A percentile compares a stretch with the other conserved stretches of the same genome.
These are phyloP conservation scores for Scheffersomyces parashehatae DNA, from an alignment of 1,139 yeast genomes.

Conservation along the genomic window DNA sequence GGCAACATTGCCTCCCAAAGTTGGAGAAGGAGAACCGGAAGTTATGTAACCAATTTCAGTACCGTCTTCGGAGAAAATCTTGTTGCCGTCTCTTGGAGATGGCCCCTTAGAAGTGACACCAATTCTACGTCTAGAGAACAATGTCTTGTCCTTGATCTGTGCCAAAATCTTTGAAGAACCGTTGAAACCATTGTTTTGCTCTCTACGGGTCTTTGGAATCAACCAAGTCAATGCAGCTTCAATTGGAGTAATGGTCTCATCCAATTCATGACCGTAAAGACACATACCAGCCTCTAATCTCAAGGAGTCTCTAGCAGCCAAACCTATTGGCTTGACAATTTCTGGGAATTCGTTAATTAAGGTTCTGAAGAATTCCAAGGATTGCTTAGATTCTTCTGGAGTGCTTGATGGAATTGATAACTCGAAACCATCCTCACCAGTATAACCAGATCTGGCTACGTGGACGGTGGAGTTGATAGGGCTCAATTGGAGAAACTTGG, in stretches of 20 bases:
- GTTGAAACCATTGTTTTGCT: conserved; percentile 58
- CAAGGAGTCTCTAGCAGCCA: conserved; percentile 95
- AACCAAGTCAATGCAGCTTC: conserved; percentile 91
- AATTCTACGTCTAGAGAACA: conserved; percentile 65
- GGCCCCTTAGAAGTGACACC: conserved; percentile 80
- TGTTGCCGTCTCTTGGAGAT: conserved; percentile 86
- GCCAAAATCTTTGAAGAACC: conserved; percentile 71
- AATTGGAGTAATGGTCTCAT: conserved; percentile 79
- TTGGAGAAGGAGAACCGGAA: conserved; percentile 90
- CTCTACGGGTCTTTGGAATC: conserved; percentile 77
- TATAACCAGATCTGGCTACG: conserved; percentile 91
- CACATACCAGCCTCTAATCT: conserved; percentile 99
- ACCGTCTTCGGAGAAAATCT: conserved; percentile 51
- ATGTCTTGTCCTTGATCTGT: conserved; percentile 67
- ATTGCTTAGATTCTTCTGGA: conserved; percentile 40
- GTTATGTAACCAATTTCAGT: conserved; percentile 73
- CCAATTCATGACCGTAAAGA: conserved; percentile 88
- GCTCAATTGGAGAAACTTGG: conserved; percentile 56
- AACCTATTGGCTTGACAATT: conserved; percentile 81
- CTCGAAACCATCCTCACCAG: conserved; percentile 98
- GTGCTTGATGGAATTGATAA: conserved; percentile 68
- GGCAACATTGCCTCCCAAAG: conserved; percentile 83
- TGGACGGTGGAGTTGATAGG: conserved; percentile 52
- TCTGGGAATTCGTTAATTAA: conserved; percentile 58
- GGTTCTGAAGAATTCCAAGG: conserved; percentile 61